A percentile compares a stretch with the other conserved stretches of the same genome.
Conservation (phyloP, 2,329 filamentous ascomycete genomes). For the Scedosporium aurantiacum region DNA sequence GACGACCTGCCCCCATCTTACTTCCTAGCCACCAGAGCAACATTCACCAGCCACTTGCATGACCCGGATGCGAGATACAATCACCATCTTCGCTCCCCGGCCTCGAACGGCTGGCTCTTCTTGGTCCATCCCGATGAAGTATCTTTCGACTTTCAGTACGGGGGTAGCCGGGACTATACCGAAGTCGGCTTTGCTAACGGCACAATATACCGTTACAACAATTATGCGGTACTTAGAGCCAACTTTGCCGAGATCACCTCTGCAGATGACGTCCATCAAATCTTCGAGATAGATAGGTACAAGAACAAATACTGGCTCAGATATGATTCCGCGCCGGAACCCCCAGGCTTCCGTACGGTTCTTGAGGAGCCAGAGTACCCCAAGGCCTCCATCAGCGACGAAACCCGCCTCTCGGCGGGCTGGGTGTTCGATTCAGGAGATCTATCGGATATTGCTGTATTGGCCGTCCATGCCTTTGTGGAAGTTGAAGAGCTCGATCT, state of each 20-base stretch:
- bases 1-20: not conserved
- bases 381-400: not conserved
- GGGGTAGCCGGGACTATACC: not conserved
- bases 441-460: not conserved
- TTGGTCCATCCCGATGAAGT: not conserved
- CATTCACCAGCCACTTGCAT: conserved; percentile 2
- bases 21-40: not conserved
- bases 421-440: not conserved
- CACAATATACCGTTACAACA: not conserved
- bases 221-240: conserved; percentile 3
- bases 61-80: conserved; percentile 13
- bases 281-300: not conserved
- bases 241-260: not conserved
- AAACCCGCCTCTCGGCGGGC: not conserved
- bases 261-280: not conserved
- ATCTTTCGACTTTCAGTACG: not conserved
- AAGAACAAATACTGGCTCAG: no score
- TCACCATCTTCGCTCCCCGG: conserved; percentile 3
- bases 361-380: not conserved
- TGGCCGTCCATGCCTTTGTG: not conserved
- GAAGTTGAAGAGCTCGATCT: not conserved
- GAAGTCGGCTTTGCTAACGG: conserved; percentile 7
- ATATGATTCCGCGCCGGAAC: no score
- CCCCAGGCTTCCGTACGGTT: not conserved
- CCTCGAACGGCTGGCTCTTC: not conserved